These are phyloP conservation scores for Yarrowia divulgata DNA, from an alignment of 805 yeast genomes.

Conservation along the genomic window DNA sequence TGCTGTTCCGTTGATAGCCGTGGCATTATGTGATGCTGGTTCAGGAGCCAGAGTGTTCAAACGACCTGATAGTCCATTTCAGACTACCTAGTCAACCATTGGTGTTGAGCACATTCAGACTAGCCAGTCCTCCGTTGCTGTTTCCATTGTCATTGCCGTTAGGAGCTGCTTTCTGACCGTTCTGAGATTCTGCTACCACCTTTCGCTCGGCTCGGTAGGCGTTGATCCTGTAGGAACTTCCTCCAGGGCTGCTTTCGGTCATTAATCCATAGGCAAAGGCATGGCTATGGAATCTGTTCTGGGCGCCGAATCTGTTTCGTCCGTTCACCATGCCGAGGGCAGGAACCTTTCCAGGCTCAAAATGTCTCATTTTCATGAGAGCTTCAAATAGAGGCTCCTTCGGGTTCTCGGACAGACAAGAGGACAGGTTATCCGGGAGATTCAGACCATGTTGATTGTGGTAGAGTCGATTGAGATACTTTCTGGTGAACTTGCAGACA, in stretches of 20 bases:
- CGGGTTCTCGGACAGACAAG: background rate
- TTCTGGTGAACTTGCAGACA: constrained; percentile 9
- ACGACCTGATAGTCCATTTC: background rate
- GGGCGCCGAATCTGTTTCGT: background rate
- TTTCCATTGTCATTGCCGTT: too few relatives aligned
- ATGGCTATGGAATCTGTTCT: constrained; percentile 1
- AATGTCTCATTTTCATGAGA: constrained; percentile 11
- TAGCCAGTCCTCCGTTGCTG: background rate
- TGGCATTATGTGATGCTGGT: background rate
- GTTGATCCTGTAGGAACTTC: background rate
- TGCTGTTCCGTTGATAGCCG: background rate
- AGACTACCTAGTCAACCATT: background rate
- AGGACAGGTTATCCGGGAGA: background rate
- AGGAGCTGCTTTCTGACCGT: background rate
- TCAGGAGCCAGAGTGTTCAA: background rate
- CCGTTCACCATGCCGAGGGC: background rate
- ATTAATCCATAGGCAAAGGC: background rate
- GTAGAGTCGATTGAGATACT: constrained; percentile 1
- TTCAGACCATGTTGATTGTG: constrained; percentile 7
- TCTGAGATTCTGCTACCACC: background rate
- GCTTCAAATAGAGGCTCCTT: constrained; percentile 10
- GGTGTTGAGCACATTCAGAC: background rate
- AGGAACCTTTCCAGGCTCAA: background rate
- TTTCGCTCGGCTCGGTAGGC: background rate
- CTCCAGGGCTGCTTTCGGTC: background rate